Base-by-base conservation (phyloP, 2,329 filamentous ascomycete genomes). In the Macrophomina phaseolina region DNA sequence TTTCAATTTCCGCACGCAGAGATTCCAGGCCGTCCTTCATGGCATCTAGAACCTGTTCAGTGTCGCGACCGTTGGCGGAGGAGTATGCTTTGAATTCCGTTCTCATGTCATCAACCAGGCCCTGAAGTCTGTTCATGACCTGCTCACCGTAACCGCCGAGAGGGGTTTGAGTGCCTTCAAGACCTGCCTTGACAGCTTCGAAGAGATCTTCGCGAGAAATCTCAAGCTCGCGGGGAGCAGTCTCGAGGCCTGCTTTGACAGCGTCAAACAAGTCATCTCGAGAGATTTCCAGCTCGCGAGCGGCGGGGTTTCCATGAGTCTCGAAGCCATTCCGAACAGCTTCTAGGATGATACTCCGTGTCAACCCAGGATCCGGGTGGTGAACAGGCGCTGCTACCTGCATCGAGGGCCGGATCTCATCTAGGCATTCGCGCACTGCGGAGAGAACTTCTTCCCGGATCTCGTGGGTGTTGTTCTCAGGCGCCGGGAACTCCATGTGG, bases 11-110 rank as follows among this genome's bases (percentile, higher is more conserved):
- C 12, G 83, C 81, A 11, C 93, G 89, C 6, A 98, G 86, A 70
- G 87, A 90, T 71, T 97, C 93, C 14, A 97, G 85, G 0, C 93
- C 93, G 74, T 97, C 92, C 71, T 93, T 94, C 51, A 96, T 90
- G 0, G 93, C 91, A 76, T 95, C 92, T 4, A 97, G 83, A 12
- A 97, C 89, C 76, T 97, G 92, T 76, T 97, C 93, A 0, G 93
- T 94, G 75, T 95, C 92, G 67, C 89, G 86, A 48, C 91, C 92
- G 71, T 89, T 92, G 69, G 91, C 90, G 3, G 91, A 88, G 23
- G 92, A 90, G 71, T 93, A 94, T 72, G 94, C 87, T 76, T 94
- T 93, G 76, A 90, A 87, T 71, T 90, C 87, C 5, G 81, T 81
- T 67, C 86, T 87, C 82, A 90, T 88, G 48, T 84, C 84, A 45